phyloP scores from a whole-genome alignment of 371 early-diverging fungal genomes.

The Zopfochytrium polystomum region DNA sequence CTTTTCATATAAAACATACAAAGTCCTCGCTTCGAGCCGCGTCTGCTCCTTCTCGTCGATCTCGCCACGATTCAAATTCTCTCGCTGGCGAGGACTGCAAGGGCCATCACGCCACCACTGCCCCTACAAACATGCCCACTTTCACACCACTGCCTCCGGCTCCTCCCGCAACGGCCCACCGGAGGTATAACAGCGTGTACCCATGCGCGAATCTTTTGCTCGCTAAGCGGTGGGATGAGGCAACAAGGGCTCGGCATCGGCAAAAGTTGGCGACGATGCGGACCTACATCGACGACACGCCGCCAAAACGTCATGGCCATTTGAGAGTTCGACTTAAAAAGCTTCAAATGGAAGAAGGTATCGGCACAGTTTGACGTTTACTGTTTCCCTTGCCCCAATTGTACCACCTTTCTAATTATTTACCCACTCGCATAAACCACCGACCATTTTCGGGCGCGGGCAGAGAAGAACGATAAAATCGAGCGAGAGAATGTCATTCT shows the following conservation, averaged over 20 bases:
- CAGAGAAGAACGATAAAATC: conserved; percentile 36
- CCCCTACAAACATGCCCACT: too few relatives aligned
- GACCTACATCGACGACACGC: conserved; percentile 39
- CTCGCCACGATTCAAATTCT: background rate
- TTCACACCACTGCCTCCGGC: conserved; percentile 36
- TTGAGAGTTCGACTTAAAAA: conserved; percentile 38
- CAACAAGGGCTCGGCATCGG: conserved; percentile 31
- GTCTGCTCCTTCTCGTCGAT: background rate
- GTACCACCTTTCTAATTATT: too few relatives aligned
- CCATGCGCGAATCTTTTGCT: conserved; percentile 40
- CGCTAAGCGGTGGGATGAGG: conserved; percentile 47
- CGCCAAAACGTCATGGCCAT: conserved; percentile 38
- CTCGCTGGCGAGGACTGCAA: background rate
- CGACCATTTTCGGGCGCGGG: background rate
- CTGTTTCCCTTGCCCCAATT: background rate
- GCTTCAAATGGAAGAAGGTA: conserved; percentile 38
- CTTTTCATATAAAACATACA: background rate
- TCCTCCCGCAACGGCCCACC: conserved; percentile 25
- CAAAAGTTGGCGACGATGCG: conserved; percentile 39
- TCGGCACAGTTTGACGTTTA: background rate
- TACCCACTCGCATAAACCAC: background rate
- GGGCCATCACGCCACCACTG: background rate
- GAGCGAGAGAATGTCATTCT: conserved; percentile 41
- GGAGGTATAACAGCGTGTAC: conserved; percentile 33
- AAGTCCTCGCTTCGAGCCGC: background rate